Evolutionary conservation across 2,329 filamentous ascomycete species (phyloP).

Genomic region (Xylariaceae sp.): DNA sequence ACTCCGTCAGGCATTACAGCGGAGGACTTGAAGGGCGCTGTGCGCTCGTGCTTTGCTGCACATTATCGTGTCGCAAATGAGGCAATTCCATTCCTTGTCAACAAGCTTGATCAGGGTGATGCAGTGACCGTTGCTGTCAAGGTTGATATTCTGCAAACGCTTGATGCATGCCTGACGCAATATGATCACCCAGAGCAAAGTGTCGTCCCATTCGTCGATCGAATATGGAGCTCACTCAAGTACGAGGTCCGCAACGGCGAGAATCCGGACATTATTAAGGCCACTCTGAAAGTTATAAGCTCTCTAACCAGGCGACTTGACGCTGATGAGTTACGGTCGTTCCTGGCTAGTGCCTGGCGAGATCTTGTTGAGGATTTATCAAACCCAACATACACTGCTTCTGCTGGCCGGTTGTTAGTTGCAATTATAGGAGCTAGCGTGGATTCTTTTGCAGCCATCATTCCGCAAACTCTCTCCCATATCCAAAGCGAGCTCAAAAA

Average conservation of each 20-base stretch:
- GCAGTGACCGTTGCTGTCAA: constrained; percentile 62
- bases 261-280: constrained; percentile 58
- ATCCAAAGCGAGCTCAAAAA: constrained; percentile 55
- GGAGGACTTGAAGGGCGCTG: constrained; percentile 56
- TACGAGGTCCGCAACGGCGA: constrained; percentile 66
- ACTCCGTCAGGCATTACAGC: constrained; percentile 55
- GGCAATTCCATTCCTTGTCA: constrained; percentile 56
- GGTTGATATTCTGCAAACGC: constrained; percentile 60
- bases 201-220: constrained; percentile 51
- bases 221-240: constrained; percentile 63
- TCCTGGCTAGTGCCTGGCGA: constrained; percentile 51
- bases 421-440: constrained; percentile 53
- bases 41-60: constrained; percentile 58
- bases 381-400: constrained; percentile 54
- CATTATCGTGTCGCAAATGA: constrained; percentile 49
- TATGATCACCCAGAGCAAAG: constrained; percentile 52
- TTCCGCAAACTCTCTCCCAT: constrained; percentile 49
- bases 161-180: constrained; percentile 54
- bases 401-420: constrained; percentile 55
- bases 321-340: constrained; percentile 48
- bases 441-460: constrained; percentile 51
- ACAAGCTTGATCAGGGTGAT: constrained; percentile 62
- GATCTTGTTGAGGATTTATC: constrained; percentile 58
- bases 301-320: constrained; percentile 51
- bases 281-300: constrained; percentile 57